Percentiles rank a stretch among this genome's conserved stretches.
phyloP scores from a whole-genome alignment of 768 basidiomycete genomes.

The Termitomyces sp. region DNA sequence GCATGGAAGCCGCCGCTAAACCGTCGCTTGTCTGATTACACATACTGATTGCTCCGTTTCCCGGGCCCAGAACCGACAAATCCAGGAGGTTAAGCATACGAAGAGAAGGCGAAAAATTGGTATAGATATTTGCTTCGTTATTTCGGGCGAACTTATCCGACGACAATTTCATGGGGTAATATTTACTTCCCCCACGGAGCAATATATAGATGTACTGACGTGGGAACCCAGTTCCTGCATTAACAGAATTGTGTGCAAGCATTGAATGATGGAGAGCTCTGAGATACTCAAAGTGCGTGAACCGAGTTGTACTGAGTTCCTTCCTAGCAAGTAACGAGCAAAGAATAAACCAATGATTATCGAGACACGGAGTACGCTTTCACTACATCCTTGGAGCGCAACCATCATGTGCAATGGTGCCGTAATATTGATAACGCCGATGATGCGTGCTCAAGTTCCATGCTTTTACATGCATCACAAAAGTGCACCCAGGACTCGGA shows the following conservation, averaged over 20 bases:
- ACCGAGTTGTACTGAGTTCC: background rate
- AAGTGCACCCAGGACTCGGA: background rate
- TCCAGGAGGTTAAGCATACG: slow-evolving; percentile 27
- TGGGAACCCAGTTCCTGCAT: slow-evolving; percentile 64
- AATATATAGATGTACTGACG: slow-evolving; percentile 35
- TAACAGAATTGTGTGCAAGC: background rate
- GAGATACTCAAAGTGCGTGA: background rate
- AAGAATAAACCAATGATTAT: background rate
- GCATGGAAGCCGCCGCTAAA: no score
- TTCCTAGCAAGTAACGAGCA: background rate
- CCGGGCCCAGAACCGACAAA: slow-evolving; percentile 31
- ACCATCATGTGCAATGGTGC: background rate
- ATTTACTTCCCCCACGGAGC: slow-evolving; percentile 63
- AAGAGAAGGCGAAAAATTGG: slow-evolving; percentile 33
- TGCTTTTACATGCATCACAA: background rate
- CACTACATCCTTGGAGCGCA: background rate
- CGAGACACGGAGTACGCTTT: background rate
- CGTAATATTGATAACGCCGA: slow-evolving; percentile 1
- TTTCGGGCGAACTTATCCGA: background rate
- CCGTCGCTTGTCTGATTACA: background rate
- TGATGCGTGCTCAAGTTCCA: background rate
- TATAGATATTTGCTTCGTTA: slow-evolving; percentile 12
- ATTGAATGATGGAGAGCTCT: background rate
- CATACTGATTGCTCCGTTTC: background rate
- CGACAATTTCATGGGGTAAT: slow-evolving; percentile 28